Base-by-base conservation (phyloP, 2,329 filamentous ascomycete species). In the Epichloe glyceriae region DNA sequence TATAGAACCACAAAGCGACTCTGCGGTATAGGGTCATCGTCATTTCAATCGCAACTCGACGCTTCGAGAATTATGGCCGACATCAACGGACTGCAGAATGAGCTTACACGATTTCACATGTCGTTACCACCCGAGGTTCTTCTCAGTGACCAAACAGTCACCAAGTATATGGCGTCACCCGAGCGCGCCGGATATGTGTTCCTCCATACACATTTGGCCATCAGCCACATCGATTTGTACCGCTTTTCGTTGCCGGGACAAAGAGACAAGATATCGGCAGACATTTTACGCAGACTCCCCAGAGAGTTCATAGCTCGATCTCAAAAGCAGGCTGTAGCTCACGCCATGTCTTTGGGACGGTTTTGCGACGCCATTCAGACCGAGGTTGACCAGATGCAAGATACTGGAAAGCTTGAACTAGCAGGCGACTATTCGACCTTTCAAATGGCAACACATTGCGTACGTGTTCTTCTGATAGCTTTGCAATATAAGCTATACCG, bases 211-310 rank as follows among this genome's bases (percentile, higher is more conserved):
- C 61, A 64, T 46, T 58, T 70, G 17, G 64, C 63, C 26, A 60
- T 62, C 6, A 60, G 64, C 38, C 66, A 70, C 49, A 62, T 70
- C 12, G 67, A 70, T 34, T 55, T 71, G 6, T 71, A 71, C 51
- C 61, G 68, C 11, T 67, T 69, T 51, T 62, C 65, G 14, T 56
- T 70, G 6, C 68, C 68, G 0, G 64, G 64, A 0, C 58, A 68
- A 1, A 56, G 61, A 14, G 66, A 67, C 22, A 62, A 62, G 38
- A 58, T 61, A 0, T 61, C 61, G 4, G 53, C 61, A 10, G 64
- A 67, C 4, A 55, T 70, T 7, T 56, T 67, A 4, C 60, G 58
- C 30, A 63, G 62, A 50, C 58, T 70, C 2, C 68, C 68, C 1
- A 50, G 49, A 3, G 64, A 67, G 33, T 70, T 70, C 48, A 54